Evolutionary conservation across 1,284 basidiomycete genomes (phyloP).

Genomic region (Ganoderma leucocontextum): DNA sequence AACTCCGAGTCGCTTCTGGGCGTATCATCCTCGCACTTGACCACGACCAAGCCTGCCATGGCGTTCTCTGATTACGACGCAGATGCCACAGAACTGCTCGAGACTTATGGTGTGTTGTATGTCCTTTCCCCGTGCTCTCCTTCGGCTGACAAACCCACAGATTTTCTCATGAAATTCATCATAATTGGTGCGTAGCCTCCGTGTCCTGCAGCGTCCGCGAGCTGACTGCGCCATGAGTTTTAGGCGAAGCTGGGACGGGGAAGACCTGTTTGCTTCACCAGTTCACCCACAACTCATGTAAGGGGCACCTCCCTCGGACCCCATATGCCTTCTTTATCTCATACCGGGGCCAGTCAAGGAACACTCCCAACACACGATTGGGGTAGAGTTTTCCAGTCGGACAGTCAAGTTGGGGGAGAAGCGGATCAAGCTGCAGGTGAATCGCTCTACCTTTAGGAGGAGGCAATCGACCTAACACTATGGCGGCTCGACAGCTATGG

Average conservation of each 20-base stretch:
- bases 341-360: constrained; percentile 79
- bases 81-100: constrained; percentile 88
- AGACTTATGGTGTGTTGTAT: constrained; percentile 82
- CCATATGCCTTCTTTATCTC: constrained; percentile 19
- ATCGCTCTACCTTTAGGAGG: constrained; percentile 30
- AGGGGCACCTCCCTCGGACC: constrained; percentile 43
- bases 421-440: constrained; percentile 92
- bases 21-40: constrained; percentile 12
- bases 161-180: constrained; percentile 98
- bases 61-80: constrained; percentile 64
- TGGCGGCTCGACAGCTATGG: constrained; percentile 76
- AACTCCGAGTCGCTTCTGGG: constrained; percentile 16
- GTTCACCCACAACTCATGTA: constrained; percentile 94
- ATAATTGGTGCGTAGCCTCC: constrained; percentile 76
- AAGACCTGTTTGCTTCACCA: constrained; percentile 97
- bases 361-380: constrained; percentile 97
- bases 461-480: no score
- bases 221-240: constrained; percentile 13
- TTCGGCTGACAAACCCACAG: constrained; percentile 51
- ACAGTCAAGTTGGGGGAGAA: constrained; percentile 92
- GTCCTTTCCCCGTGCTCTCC: neutral
- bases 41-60: constrained; percentile 26
- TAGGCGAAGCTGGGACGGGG: constrained; percentile 95
- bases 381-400: constrained; percentile 93
- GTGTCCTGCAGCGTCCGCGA: neutral